Evolutionary conservation across 2,329 filamentous ascomycete genomes (phyloP), one percentile per base, ranked within the genome.

Genomic region (Colletotrichum agaves): DNA sequence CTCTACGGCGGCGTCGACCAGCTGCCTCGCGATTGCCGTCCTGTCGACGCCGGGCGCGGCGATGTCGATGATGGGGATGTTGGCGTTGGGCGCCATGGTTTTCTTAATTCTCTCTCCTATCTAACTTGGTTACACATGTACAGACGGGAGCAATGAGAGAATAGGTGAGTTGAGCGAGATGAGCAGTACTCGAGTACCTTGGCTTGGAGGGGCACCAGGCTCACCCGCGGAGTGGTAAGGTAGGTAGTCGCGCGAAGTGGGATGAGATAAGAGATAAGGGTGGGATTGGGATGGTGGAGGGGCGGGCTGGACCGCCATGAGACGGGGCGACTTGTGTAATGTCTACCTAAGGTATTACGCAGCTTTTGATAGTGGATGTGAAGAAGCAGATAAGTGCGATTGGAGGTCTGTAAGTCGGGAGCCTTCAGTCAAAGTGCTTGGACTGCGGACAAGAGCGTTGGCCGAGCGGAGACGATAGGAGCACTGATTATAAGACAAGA

Each of bases 41-140:
- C 86, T 81, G 71, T 91, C 83, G 10, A 79, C 73, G 31, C 84
- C 83, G 5, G 85, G 82, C 17, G 85, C 84, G 4, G 89, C 90
- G 71, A 97, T 90, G 77, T 98, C 91, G 73, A 98, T 93, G 59
- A 98, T 83, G 21, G 95, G 94, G 43, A 98, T 94, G 2, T 80
- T 77, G 21, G 84, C 82, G 31, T 73, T 70, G 11, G 71, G 63
- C 2, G 75, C 63, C 76, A 78, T 80, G 23, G 31, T 71, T n/a
- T 3, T 19, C 23, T 4, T 12, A 12, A 13, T 21, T 41, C 3
- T 27, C 6, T 15, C 46, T 52, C 4, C 31, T 19, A 21, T 2
- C 3, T 19, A 8, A 17, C 13, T 43, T 31, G 17, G 21, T 21
- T 13, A 23, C 27, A 17, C 37, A 19, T 1, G 44, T 21, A 5